phyloP scores from a whole-genome alignment of 768 basidiomycete species.

The Termitomyces sp. region DNA sequence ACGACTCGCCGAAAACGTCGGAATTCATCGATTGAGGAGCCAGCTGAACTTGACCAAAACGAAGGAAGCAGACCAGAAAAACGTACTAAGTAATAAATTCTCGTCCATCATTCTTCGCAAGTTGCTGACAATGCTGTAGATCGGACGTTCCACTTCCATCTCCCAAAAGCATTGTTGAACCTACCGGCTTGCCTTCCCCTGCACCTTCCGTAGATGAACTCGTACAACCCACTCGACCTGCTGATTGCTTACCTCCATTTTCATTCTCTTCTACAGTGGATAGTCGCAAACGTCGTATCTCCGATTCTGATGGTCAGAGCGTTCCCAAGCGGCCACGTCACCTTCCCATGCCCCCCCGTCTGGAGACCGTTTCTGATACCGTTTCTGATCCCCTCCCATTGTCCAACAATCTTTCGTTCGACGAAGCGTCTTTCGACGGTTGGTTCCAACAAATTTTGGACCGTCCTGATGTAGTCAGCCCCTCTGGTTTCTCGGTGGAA shows the following conservation, averaged over 20 bases:
- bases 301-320: constrained; percentile 19
- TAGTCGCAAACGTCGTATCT: constrained; percentile 32
- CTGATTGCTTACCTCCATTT: neutral
- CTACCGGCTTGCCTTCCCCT: constrained; percentile 10
- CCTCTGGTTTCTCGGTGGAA: constrained; percentile 25
- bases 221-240: neutral
- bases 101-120: neutral
- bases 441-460: constrained; percentile 30
- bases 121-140: neutral
- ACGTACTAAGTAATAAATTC: constrained; percentile 15
- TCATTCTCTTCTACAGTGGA: neutral
- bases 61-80: constrained; percentile 9
- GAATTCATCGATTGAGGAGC: neutral
- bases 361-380: constrained; percentile 22
- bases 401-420: constrained; percentile 2
- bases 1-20: constrained; percentile 13
- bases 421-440: constrained; percentile 22
- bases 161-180: neutral
- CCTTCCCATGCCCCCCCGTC: constrained; percentile 12
- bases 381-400: constrained; percentile 26
- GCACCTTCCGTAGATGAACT: constrained; percentile 4
- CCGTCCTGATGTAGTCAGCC: constrained; percentile 19
- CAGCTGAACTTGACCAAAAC: neutral
- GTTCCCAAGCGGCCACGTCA: constrained; percentile 24
- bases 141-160: neutral